Evolutionary conservation across 2,329 filamentous ascomycete species (phyloP).

Genomic region (Metarhizium brunneum): DNA sequence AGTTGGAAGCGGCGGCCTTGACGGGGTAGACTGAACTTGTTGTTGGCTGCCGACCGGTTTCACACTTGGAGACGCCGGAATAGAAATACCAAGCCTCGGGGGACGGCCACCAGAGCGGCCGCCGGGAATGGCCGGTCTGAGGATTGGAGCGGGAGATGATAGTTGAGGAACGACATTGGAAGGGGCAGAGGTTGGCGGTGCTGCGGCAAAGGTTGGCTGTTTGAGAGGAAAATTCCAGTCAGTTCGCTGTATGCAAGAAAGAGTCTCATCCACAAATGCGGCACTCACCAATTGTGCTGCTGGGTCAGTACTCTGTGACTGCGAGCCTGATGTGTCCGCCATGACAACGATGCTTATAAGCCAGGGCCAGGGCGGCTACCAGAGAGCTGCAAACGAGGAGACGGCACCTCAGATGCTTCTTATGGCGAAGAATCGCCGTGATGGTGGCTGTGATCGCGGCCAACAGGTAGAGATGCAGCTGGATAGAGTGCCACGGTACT

Average conservation of each 20-base stretch:
- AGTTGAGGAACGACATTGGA: conserved; percentile 45
- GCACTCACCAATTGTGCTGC: conserved; percentile 12
- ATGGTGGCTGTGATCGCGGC: not conserved
- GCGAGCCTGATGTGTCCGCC: conserved; percentile 15
- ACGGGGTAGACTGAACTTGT: conserved; percentile 21
- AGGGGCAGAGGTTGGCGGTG: conserved; percentile 19
- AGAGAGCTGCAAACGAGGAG: conserved; percentile 3
- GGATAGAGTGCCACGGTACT: not conserved
- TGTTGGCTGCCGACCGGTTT: conserved; percentile 58
- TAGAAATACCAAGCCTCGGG: conserved; percentile 78
- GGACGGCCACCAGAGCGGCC: conserved; percentile 54
- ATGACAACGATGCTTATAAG: conserved; percentile 13
- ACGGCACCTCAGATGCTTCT: not conserved
- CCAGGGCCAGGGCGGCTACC: conserved; percentile 7
- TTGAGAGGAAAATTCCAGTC: not conserved
- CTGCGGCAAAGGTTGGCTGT: conserved; percentile 13
- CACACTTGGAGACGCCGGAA: conserved; percentile 76
- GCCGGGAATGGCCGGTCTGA: conserved; percentile 74
- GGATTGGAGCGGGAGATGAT: conserved; percentile 69
- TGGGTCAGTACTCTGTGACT: conserved; percentile 12
- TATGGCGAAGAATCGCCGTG: not conserved
- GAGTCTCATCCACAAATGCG: not conserved
- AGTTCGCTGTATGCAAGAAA: not conserved
- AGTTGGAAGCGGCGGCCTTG: conserved; percentile 57
- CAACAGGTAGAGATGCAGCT: not conserved